phyloP scores from a whole-genome alignment of 2,329 filamentous ascomycete species.

The Ambrosiella beaveri region DNA sequence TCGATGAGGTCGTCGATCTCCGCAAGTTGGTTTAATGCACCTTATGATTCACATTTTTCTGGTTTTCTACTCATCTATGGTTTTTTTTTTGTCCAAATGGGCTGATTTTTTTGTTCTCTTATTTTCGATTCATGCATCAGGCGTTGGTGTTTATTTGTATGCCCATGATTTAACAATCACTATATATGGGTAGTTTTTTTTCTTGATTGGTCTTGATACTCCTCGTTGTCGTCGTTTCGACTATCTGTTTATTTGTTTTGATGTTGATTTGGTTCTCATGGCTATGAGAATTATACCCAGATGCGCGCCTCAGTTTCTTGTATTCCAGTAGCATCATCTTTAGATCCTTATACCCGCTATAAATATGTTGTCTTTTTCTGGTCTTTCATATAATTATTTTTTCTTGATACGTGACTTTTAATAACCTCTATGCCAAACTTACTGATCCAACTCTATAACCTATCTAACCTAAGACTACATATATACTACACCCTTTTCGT shows the following conservation, averaged over 20 bases:
- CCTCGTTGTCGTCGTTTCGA: neutral
- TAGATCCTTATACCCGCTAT: slow-evolving; percentile 3
- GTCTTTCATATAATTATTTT: neutral
- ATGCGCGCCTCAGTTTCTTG: neutral
- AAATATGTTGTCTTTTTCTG: slow-evolving; percentile 5
- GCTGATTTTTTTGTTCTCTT: neutral
- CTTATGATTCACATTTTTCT: neutral
- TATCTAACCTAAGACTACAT: too few species aligned
- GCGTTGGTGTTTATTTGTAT: too few species aligned
- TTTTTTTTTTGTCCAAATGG: neutral
- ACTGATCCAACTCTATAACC: neutral
- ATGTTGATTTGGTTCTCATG: slow-evolving; percentile 1
- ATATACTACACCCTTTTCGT: neutral
- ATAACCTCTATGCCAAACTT: neutral
- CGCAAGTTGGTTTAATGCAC: slow-evolving; percentile 10
- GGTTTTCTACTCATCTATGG: neutral
- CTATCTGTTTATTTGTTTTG: slow-evolving; percentile 1
- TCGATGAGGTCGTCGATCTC: slow-evolving; percentile 11
- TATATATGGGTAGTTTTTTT: neutral
- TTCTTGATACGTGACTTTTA: neutral
- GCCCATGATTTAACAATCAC: neutral
- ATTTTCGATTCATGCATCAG: neutral
- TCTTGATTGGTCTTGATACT: neutral
- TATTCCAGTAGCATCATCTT: slow-evolving; percentile 1
- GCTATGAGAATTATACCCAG: neutral